Percentiles rank a stretch among this genome's conserved stretches.
Conservation (phyloP, 768 basidiomycete genomes). For the Xerocomellus dryophilus region DNA sequence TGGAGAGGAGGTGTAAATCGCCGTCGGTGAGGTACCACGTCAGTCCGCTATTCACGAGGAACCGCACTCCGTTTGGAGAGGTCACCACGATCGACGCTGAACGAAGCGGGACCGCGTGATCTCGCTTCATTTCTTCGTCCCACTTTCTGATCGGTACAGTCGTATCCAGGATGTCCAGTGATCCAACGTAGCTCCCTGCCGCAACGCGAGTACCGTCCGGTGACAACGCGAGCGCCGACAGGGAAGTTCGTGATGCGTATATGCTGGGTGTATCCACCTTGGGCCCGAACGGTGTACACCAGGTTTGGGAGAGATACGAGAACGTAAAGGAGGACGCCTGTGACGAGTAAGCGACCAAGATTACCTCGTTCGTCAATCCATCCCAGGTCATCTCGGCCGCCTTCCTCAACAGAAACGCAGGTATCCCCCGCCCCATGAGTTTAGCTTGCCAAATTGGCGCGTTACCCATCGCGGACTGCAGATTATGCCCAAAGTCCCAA, state of each 20-base stretch:
- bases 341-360: constrained; percentile 3
- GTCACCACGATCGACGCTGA: background rate
- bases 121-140: constrained; percentile 5
- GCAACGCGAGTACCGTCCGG: constrained; percentile 14
- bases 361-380: background rate
- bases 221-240: constrained; percentile 18
- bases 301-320: background rate
- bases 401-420: constrained; percentile 1
- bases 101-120: background rate
- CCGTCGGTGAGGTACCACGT: constrained; percentile 5
- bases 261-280: background rate
- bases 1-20: background rate
- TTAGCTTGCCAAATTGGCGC: constrained; percentile 4
- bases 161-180: constrained; percentile 10
- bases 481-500: constrained; percentile 1
- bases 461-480: background rate
- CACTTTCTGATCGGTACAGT: constrained; percentile 2
- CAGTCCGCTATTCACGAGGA: background rate
- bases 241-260: background rate
- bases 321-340: constrained; percentile 4
- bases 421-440: background rate
- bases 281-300: background rate
- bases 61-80: constrained; percentile 11
- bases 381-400: background rate
- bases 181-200: constrained; percentile 4